Percentiles rank a stretch among this genome's conserved stretches.
Conservation (phyloP, 208 protist genomes). For the Leishmania lainsoni region DNA sequence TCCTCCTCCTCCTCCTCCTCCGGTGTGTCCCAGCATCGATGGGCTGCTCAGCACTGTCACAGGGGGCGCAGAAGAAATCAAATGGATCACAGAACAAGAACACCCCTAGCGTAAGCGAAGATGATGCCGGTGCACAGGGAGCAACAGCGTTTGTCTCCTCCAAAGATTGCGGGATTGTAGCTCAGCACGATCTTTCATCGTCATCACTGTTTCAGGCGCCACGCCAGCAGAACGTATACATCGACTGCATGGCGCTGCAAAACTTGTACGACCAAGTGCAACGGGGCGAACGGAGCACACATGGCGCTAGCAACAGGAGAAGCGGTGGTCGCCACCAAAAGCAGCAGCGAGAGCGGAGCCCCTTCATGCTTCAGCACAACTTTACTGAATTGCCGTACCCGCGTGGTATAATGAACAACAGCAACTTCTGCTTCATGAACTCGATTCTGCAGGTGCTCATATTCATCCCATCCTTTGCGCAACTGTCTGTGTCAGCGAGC, state of each 20-base stretch:
- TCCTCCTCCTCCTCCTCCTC: background rate
- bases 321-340: constrained; percentile 3
- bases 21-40: constrained; percentile 1
- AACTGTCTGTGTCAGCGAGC: constrained; percentile 54
- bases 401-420: constrained; percentile 75
- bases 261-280: constrained; percentile 22
- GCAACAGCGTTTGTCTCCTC: background rate
- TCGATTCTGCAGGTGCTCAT: constrained; percentile 67
- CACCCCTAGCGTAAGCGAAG: background rate
- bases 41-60: constrained; percentile 21
- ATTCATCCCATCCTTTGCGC: constrained; percentile 73
- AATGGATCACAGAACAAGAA: background rate
- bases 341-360: background rate
- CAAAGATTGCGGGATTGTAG: background rate
- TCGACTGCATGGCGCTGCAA: constrained; percentile 1
- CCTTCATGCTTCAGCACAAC: constrained; percentile 26
- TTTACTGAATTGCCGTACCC: constrained; percentile 51
- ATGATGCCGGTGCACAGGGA: background rate
- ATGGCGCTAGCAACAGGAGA: background rate
- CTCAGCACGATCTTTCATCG: background rate
- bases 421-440: constrained; percentile 90
- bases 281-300: background rate
- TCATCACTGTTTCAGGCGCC: constrained; percentile 15
- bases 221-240: constrained; percentile 25
- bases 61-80: constrained; percentile 13